Percentiles rank a stretch among this genome's conserved stretches.
These are phyloP conservation scores for Aspergillus bertholletiae DNA, from an alignment of 495 filamentous ascomycete genomes.

Conservation along the genomic window DNA sequence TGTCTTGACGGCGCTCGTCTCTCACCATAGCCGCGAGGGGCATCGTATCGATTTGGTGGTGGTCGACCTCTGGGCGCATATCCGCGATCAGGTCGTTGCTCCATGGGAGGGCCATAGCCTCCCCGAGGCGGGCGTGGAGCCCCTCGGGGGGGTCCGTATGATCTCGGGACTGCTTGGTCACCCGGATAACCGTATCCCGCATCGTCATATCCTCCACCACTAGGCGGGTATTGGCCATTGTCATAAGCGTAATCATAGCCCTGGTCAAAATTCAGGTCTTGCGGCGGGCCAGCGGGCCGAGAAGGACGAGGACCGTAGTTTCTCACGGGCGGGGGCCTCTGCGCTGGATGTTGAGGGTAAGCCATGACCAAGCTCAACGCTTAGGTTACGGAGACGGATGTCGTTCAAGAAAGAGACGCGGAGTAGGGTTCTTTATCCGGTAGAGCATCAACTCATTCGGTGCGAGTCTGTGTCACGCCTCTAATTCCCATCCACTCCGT, in stretches of 20 bases:
- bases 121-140: conserved; percentile 30
- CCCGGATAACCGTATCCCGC: conserved; percentile 48
- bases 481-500: neutral
- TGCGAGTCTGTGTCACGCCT: neutral
- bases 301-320: conserved; percentile 44
- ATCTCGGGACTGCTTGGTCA: conserved; percentile 43
- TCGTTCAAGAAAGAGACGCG: neutral
- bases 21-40: conserved; percentile 23
- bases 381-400: neutral
- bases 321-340: conserved; percentile 48
- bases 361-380: conserved; percentile 24
- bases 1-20: conserved; percentile 22
- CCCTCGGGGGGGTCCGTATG: conserved; percentile 39
- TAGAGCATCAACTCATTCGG: neutral
- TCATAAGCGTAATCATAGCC: conserved; percentile 47
- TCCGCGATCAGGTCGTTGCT: conserved; percentile 50
- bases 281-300: conserved; percentile 30
- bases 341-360: conserved; percentile 26
- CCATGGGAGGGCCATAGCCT: conserved; percentile 24
- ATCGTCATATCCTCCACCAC: conserved; percentile 41
- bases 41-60: conserved; percentile 24
- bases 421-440: neutral
- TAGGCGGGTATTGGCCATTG: conserved; percentile 32
- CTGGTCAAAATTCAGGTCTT: conserved; percentile 47
- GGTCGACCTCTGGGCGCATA: conserved; percentile 43